These are phyloP conservation scores for Laburnicola sp. DNA, from an alignment of 2,329 filamentous ascomycete species.

Conservation along the genomic window DNA sequence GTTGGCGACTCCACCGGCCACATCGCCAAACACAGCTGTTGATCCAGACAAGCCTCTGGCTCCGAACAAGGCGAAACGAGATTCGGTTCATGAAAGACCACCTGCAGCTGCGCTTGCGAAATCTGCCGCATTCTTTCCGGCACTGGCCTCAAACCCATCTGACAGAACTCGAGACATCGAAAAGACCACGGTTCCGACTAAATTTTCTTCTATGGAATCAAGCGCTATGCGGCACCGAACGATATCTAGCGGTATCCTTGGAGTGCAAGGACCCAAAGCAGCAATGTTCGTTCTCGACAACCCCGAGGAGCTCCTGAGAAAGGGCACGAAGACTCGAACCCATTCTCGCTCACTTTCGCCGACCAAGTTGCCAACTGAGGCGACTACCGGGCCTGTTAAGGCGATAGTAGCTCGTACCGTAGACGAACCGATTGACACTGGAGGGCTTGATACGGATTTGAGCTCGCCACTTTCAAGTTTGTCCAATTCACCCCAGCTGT, in stretches of 20 bases:
- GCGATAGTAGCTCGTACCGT: neutral
- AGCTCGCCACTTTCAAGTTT: constrained; percentile 11
- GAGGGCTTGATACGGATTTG: neutral
- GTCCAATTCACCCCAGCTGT: constrained; percentile 2
- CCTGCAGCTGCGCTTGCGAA: neutral
- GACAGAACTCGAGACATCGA: neutral
- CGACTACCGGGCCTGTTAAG: neutral
- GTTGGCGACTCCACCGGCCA: constrained; percentile 2
- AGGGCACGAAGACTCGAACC: neutral
- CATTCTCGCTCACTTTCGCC: neutral
- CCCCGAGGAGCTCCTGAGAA: constrained; percentile 26
- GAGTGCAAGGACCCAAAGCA: constrained; percentile 26
- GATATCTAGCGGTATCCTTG: constrained; percentile 8
- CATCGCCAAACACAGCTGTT: neutral
- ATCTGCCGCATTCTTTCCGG: neutral
- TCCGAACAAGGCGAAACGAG: constrained; percentile 4
- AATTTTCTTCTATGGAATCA: neutral
- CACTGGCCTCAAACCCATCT: neutral
- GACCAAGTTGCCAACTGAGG: neutral
- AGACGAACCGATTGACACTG: neutral
- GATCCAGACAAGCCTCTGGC: neutral
- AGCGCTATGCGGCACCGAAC: constrained; percentile 5
- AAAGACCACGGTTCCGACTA: neutral
- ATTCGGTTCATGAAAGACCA: constrained; percentile 7
- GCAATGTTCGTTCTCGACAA: constrained; percentile 22